Base-by-base conservation (phyloP, 176 grass and related monocot species). In the Echinochloa phyllopogon region DNA sequence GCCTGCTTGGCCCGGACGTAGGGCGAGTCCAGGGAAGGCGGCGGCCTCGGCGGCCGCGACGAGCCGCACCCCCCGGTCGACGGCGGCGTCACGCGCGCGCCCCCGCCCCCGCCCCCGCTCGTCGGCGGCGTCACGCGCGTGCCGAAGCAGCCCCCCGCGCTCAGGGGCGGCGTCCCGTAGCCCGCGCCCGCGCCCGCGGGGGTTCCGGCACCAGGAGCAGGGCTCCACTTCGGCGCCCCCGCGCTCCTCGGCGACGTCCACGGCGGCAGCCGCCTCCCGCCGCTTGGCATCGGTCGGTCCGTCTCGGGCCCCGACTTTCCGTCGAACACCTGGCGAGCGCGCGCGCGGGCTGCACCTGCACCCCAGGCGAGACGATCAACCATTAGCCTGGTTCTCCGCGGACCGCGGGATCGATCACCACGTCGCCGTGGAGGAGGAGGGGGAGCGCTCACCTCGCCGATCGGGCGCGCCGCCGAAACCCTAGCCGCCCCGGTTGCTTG, bases 1-100 rank as follows among this genome's bases (percentile, higher is more conserved):
- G 76, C 91, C 64, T 89, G 87, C 80, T 89, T 92, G 27, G 87
- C 87, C 72, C 91, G 71, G 76, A 84, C 63, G 69, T 89, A 92
- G 4, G 87, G 87, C 5, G 91, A 89, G 58, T 92, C 87, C 58
- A 58, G 63, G 8, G 87, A 44, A 33, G 78, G 11, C 40, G 74
- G 90, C 83, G 74, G 68, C 65, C 83, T 86, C 2, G 78, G 86
- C 9, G 83, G 90, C 52, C 76, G 70, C 37, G 69, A 50, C 16
- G 69, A 73, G 1, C 29, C 29, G 43, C 60, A 56, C 11, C 72
- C 63, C 10, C 53, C 65, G 20, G 82, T 80, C n/a, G 20, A 58
- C 42, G 77, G 73, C 13, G 73, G 85, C 44, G 85, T 84, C 13
- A 64, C 69, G 37, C 57, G 69, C 17, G 10, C 6, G 21, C 55